These are phyloP conservation scores for Triticum monococcum DNA, from an alignment of 176 grass and related monocot species.

Conservation along the genomic window DNA sequence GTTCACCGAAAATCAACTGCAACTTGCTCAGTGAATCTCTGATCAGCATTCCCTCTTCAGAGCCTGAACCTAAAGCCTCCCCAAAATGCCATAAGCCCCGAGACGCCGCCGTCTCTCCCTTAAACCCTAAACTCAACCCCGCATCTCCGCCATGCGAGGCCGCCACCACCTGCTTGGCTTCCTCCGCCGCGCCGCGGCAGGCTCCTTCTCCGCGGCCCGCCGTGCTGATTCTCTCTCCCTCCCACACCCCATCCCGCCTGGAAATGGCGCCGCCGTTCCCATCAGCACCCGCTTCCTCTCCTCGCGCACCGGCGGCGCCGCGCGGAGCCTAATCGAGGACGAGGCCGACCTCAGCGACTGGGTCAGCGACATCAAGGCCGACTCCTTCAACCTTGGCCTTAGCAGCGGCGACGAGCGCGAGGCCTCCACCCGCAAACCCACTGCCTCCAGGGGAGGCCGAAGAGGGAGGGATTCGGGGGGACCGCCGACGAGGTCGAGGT, in stretches of 20 bases:
- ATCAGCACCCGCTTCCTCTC: constrained; percentile 46
- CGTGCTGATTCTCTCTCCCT: not conserved
- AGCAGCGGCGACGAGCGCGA: constrained; percentile 66
- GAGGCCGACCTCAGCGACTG: constrained; percentile 85
- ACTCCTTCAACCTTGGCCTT: constrained; percentile 51
- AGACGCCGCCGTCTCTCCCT: not conserved
- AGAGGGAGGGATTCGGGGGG: constrained; percentile 44
- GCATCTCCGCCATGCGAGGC: constrained; percentile 27
- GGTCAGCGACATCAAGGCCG: constrained; percentile 70
- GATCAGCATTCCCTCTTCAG: not conserved
- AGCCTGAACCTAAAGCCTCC: constrained; percentile 23
- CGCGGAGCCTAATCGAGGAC: constrained; percentile 75
- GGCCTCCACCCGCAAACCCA: constrained; percentile 10
- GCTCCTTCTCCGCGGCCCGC: constrained; percentile 27
- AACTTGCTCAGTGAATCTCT: not conserved
- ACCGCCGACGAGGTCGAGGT: constrained; percentile 37
- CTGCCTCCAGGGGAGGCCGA: constrained; percentile 36
- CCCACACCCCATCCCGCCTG: not conserved
- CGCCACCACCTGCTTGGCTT: constrained; percentile 21
- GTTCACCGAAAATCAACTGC: not conserved
- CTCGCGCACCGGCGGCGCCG: constrained; percentile 39
- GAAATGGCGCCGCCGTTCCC: constrained; percentile 31
- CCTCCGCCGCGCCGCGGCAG: constrained; percentile 34
- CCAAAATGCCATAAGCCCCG: not conserved
- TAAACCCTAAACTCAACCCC: constrained; percentile 56